Evolutionary conservation across 208 protist genomes (phyloP), one percentile per base, ranked within the genome.

Genomic region (Leishmania aethiopica): DNA sequence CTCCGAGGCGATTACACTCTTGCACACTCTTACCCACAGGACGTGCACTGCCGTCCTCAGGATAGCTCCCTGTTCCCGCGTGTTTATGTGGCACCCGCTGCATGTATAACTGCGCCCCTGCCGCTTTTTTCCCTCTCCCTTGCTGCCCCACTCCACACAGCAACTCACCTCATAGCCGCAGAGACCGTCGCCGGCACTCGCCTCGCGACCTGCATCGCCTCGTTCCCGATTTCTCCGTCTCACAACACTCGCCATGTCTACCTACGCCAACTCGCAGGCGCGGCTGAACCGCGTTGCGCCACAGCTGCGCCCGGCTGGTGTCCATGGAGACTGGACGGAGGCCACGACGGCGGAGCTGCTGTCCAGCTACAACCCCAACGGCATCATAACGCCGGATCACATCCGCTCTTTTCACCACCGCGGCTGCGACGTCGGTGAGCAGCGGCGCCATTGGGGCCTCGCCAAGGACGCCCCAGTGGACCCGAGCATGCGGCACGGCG

Each of bases 251-350:
- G 37, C 53, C 40, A 90, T 90, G 87, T 86, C 85, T 6, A 85
- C 78, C 32, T 84, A 81, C 79, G 37, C 85, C 37, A 86, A 86
- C 71, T 87, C 90, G 15, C 84, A 88, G 70, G 82, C 83, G 60
- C 91, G 91, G 40, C 86, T 91, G 8, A 62, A 85, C 53, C 94
- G 92, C 64, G 84, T 94, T 13, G 92, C 94, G 13, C 94, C 94
- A 62, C 89, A 96, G 78, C 88, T 96, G 17, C 91, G 93, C 59
- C 75, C 93, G 17, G 94, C 94, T 59, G 94, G 94, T 42, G 59
- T 93, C 55, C 78, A 81, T 47, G 84, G 84, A n/a, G 82, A 91
- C 73, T 90, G 84, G 78, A 84, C 75, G 51, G 79, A 88, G 78
- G 81, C 89, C 67, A 92, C 82, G 15, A 87, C 82, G 7, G 89